Conservation (phyloP, 352 stramenopile species). For the Globisporangium alternatum region DNA sequence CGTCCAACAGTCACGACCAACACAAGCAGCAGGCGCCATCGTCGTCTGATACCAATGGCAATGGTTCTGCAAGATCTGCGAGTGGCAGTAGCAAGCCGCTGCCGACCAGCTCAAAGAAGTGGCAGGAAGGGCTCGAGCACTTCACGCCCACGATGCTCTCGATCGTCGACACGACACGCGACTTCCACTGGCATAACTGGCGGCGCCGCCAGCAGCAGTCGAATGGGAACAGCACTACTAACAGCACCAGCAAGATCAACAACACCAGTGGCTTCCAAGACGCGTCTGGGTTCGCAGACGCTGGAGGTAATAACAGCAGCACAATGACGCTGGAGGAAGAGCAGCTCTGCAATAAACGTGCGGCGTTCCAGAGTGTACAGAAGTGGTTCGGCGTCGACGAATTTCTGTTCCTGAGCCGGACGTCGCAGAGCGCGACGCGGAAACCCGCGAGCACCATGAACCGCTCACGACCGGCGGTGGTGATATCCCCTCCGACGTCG, state of each 20-base stretch:
- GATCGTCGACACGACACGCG: slow-evolving; percentile 44
- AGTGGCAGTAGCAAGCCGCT: background rate
- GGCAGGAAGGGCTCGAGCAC: slow-evolving; percentile 64
- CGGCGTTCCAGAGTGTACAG: slow-evolving; percentile 37
- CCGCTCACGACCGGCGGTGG: background rate
- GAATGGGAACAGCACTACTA: background rate
- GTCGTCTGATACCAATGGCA: background rate
- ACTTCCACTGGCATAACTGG: slow-evolving; percentile 35
- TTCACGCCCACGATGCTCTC: slow-evolving; percentile 81
- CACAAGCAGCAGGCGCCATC: slow-evolving; percentile 6
- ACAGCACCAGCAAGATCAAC: background rate
- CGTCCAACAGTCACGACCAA: slow-evolving; percentile 9
- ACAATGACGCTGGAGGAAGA: slow-evolving; percentile 21
- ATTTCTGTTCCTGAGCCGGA: slow-evolving; percentile 59
- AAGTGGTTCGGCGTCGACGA: slow-evolving; percentile 75
- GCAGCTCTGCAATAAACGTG: slow-evolving; percentile 23
- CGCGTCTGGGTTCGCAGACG: background rate
- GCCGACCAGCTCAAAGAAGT: slow-evolving; percentile 26
- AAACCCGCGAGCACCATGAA: slow-evolving; percentile 14
- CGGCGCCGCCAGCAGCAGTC: background rate
- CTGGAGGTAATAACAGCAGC: background rate
- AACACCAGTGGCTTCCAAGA: background rate
- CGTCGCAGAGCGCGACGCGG: slow-evolving; percentile 23
- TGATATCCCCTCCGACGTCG: background rate
- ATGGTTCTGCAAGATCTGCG: background rate